phyloP scores from a whole-genome alignment of 306 rosid genomes.

The Castanopsis chinensis region DNA sequence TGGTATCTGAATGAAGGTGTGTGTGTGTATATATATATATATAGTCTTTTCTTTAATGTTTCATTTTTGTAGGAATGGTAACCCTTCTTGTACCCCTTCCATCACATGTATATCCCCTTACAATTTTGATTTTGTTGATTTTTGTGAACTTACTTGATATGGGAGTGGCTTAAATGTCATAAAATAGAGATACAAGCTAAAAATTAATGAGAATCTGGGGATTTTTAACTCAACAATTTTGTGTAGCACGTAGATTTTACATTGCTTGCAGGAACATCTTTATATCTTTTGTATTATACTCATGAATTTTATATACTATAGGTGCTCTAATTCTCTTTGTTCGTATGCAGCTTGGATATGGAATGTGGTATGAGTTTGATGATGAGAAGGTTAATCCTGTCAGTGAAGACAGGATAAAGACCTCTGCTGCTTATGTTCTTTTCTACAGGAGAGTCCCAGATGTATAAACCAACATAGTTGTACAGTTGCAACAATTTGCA shows the following conservation, averaged over 20 bases:
- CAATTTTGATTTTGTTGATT: background rate
- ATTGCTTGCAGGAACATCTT: background rate
- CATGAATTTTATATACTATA: slow-evolving; percentile 7
- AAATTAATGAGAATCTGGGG: background rate
- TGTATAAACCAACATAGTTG: slow-evolving; percentile 28
- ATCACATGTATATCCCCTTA: background rate
- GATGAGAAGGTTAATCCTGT: slow-evolving; percentile 57
- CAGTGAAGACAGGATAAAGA: slow-evolving; percentile 47
- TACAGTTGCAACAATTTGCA: slow-evolving; percentile 27
- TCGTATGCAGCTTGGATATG: slow-evolving; percentile 50
- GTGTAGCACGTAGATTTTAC: background rate
- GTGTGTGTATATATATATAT: too few species aligned
- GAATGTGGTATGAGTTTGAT: slow-evolving; percentile 74
- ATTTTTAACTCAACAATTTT: background rate
- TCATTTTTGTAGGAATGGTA: too few species aligned
- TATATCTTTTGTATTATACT: background rate
- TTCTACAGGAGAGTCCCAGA: slow-evolving; percentile 65
- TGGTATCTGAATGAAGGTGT: too few species aligned
- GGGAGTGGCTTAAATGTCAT: background rate
- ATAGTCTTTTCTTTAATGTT: too few species aligned
- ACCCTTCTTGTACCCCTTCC: too few species aligned
- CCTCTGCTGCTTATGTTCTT: slow-evolving; percentile 83
- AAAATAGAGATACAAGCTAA: background rate
- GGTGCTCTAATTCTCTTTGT: slow-evolving; percentile 5
- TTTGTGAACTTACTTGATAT: background rate